Evolutionary conservation across 2,329 filamentous ascomycete species (phyloP).

Genomic region (Phoma herbarum): DNA sequence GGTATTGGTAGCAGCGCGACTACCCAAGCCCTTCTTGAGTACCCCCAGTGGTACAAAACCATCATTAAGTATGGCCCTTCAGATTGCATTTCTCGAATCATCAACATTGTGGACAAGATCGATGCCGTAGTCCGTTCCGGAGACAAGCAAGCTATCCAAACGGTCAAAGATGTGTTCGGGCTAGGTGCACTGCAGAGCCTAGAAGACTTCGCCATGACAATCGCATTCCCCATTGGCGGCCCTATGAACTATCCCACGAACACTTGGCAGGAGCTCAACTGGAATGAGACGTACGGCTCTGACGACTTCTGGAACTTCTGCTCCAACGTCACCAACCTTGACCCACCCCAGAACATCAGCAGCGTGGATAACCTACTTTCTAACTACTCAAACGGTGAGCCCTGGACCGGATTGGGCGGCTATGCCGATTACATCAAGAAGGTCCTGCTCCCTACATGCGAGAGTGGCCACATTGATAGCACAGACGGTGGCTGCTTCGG

Average conservation of each 20-base stretch:
- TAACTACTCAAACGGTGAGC: constrained; percentile 59
- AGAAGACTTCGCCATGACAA: constrained; percentile 60
- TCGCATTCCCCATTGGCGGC: constrained; percentile 59
- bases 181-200: constrained; percentile 56
- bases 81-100: constrained; percentile 60
- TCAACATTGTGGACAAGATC: constrained; percentile 60
- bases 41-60: constrained; percentile 61
- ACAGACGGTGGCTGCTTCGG: constrained; percentile 56
- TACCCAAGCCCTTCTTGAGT: constrained; percentile 54
- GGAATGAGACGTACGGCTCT: constrained; percentile 54
- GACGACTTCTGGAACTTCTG: constrained; percentile 64
- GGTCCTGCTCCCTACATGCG: constrained; percentile 55
- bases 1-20: constrained; percentile 61
- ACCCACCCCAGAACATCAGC: constrained; percentile 56
- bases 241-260: constrained; percentile 60
- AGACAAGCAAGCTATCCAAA: constrained; percentile 54
- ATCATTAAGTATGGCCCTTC: constrained; percentile 60
- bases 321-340: constrained; percentile 59
- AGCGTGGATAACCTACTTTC: constrained; percentile 58
- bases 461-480: constrained; percentile 54
- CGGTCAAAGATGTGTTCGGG: constrained; percentile 60
- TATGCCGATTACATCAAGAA: constrained; percentile 63
- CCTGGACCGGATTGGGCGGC: constrained; percentile 62
- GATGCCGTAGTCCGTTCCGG: constrained; percentile 57
- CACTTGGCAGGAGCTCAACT: constrained; percentile 66